Evolutionary conservation across 768 basidiomycete genomes (phyloP).

Genomic region (Mrakia hoshinonis): DNA sequence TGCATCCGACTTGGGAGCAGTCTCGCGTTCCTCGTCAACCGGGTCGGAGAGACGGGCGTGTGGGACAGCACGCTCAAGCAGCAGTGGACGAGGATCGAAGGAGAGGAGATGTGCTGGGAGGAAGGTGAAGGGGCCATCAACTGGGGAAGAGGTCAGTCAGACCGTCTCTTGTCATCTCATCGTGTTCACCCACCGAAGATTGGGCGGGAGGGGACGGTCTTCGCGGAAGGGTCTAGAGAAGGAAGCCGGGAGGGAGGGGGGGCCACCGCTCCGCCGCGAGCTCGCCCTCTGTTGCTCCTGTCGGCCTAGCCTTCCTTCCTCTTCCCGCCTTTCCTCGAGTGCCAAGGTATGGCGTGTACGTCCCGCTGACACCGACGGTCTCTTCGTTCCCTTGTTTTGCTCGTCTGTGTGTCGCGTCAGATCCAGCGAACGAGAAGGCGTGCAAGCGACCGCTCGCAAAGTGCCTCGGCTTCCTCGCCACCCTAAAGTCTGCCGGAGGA

Average conservation of each 20-base stretch:
- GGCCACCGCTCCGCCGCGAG: not conserved
- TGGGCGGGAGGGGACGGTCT: no score
- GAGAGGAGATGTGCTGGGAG: slow-evolving; percentile 21
- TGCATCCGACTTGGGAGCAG: slow-evolving; percentile 86
- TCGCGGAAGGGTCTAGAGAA: not conserved
- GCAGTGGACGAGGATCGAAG: slow-evolving; percentile 15
- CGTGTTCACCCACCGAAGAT: not conserved
- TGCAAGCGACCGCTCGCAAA: slow-evolving; percentile 71
- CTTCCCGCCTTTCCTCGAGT: slow-evolving; percentile 31
- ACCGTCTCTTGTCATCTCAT: not conserved
- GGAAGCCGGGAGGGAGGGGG: not conserved
- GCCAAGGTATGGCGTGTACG: no score
- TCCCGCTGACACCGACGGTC: slow-evolving; percentile 35
- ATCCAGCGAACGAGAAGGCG: slow-evolving; percentile 60
- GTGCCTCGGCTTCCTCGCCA: slow-evolving; percentile 74
- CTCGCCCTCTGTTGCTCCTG: slow-evolving; percentile 6
- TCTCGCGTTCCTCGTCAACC: slow-evolving; percentile 92
- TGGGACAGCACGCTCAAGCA: slow-evolving; percentile 25
- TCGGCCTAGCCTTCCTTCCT: slow-evolving; percentile 23
- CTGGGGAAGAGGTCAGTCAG: slow-evolving; percentile 33
- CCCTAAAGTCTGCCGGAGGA: slow-evolving; percentile 52
- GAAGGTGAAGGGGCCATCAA: slow-evolving; percentile 22
- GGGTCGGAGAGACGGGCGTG: slow-evolving; percentile 36
- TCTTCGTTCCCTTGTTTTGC: slow-evolving; percentile 45
- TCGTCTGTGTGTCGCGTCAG: slow-evolving; percentile 62